Percentiles rank a stretch among this genome's conserved stretches.
Evolutionary conservation across 371 early-diverging fungal species (phyloP).

Genomic region (Mucor plumbeus): DNA sequence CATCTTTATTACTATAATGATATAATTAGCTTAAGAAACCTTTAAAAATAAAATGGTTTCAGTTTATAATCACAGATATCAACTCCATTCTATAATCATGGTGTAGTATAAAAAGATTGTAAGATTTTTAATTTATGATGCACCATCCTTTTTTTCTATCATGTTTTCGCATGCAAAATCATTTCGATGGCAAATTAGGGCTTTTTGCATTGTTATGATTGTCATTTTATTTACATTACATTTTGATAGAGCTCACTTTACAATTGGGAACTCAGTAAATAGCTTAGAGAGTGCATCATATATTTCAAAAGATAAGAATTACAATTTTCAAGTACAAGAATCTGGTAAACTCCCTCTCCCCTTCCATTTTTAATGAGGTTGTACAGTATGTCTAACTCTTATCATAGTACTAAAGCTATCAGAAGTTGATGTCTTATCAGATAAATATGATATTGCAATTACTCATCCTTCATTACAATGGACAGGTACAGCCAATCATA

Average conservation of each 20-base stretch:
- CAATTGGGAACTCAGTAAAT: background rate
- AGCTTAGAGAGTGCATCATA: background rate
- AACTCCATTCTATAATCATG: background rate
- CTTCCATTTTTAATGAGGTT: background rate
- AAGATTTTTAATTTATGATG: background rate
- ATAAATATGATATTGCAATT: conserved; percentile 28
- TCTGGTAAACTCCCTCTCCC: too few relatives aligned
- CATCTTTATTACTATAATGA: too few relatives aligned
- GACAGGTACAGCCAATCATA: conserved; percentile 18
- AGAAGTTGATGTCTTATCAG: conserved; percentile 5
- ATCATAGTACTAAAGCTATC: conserved; percentile 2
- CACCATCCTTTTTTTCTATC: background rate
- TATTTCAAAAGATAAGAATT: background rate
- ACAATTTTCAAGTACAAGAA: conserved; percentile 18
- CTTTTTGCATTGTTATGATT: background rate
- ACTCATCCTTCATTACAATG: conserved; percentile 18
- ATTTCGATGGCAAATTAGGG: background rate
- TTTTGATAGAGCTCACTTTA: background rate
- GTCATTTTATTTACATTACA: background rate
- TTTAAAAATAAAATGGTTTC: background rate
- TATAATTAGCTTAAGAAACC: background rate
- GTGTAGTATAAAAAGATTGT: background rate
- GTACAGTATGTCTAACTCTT: background rate
- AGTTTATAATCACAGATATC: background rate
- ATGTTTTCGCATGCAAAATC: background rate